Percentiles rank a stretch among this genome's conserved stretches.
These are phyloP conservation scores for Penicillium sp. DNA, from an alignment of 2,329 filamentous ascomycete genomes.

Conservation along the genomic window DNA sequence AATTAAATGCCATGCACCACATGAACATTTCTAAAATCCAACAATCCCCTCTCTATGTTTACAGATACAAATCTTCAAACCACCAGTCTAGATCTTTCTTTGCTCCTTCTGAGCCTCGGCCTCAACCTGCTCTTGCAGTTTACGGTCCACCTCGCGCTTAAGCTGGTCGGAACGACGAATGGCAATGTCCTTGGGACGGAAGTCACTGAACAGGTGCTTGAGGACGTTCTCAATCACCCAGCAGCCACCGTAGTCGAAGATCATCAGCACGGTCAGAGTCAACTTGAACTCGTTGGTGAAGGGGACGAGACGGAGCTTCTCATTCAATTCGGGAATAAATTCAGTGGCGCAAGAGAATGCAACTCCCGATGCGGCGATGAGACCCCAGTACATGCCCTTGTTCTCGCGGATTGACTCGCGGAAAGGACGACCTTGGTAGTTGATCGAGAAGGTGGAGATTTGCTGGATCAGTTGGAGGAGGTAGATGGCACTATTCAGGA, in stretches of 20 bases:
- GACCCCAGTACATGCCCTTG: conserved; percentile 96
- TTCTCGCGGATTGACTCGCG: conserved; percentile 94
- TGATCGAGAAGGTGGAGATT: conserved; percentile 98
- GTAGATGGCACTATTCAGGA: conserved; percentile 96
- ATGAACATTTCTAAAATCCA: conserved; percentile 16
- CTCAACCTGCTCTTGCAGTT: conserved; percentile 56
- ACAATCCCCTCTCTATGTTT: conserved; percentile 22
- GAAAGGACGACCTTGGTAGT: conserved; percentile 98
- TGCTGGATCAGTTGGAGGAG: conserved; percentile 97
- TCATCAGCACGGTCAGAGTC: conserved; percentile 80
- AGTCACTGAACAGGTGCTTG: conserved; percentile 85
- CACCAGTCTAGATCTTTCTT: conserved; percentile 26
- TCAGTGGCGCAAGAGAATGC: conserved; percentile 95
- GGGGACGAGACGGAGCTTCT: conserved; percentile 86
- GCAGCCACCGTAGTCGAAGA: conserved; percentile 81
- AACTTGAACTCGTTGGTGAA: conserved; percentile 86
- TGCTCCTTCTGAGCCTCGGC: conserved; percentile 39
- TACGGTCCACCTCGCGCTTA: conserved; percentile 68
- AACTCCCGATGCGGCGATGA: conserved; percentile 82
- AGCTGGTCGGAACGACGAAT: conserved; percentile 82
- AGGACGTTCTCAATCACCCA: conserved; percentile 82
- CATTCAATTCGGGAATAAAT: conserved; percentile 91
- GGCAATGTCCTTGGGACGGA: conserved; percentile 89
- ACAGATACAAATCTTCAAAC: conserved; percentile 14
- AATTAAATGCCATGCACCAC: conserved; percentile 16